Base-by-base conservation (phyloP, 805 yeast genomes). In the Candida xyloterini region DNA sequence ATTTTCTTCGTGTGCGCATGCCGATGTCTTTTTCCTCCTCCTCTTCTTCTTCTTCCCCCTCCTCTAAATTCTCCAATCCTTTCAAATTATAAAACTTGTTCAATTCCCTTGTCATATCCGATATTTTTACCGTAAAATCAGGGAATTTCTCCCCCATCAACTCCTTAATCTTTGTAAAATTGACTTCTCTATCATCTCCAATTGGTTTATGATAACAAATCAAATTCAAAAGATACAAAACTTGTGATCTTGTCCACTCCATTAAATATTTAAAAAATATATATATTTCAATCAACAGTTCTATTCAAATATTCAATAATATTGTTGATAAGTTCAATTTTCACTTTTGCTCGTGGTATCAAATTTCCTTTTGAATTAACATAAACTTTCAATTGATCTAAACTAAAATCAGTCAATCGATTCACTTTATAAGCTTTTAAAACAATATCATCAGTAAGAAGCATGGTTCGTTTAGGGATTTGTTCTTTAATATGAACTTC, bases 251-350 rank as follows among this genome's bases (percentile, higher is more conserved):
- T 10, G 40, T 41, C 64, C 63, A 59, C 21, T 35, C 43, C 27
- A 40, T 37, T 26, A 16, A 23, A 23, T 23, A 11, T 21, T 21
- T 9, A 23, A 23, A 23, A 23, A 23, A 23, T 11, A 23, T 10
- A 23, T 23, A 23, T 9, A 23, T 23, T 7, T 34, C 26, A 36
- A 11, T 13, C 32, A 11, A 47, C 30, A 18, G 38, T 43, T 24
- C 47, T 39, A 15, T 25, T 38, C 43, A 51, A 31, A 37, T 51
- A 59, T 8, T 55, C 60, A 1, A 27, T 38, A 15, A 76, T 72
- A 43, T 67, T 71, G 7, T 60, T 65, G 13, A 75, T 60, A 55
- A 73, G 53, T 23, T 66, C 78, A 11, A 49, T 62, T 49, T 74
- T 76, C 33, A 59, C 67, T 1, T 61, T 50, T 0, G 68, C 78